A percentile compares a stretch with the other conserved stretches of the same genome.
These are phyloP conservation scores for Peronospora destructor DNA, from an alignment of 352 stramenopile genomes.

Conservation along the genomic window DNA sequence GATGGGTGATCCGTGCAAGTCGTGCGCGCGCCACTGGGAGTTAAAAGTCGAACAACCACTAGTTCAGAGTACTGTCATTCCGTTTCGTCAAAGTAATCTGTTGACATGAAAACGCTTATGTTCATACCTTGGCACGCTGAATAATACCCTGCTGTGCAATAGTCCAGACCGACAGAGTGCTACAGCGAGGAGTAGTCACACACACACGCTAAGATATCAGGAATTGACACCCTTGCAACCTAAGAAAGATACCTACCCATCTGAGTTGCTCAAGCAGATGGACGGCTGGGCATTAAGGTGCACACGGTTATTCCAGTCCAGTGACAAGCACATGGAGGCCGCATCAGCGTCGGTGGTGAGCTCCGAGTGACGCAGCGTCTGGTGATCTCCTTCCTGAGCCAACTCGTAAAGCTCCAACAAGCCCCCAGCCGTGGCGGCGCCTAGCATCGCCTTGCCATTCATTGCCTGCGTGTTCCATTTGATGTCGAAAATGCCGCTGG, in stretches of 20 bases:
- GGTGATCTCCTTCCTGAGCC: not conserved
- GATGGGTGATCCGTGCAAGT: conserved; percentile 70
- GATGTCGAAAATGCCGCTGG: conserved; percentile 78
- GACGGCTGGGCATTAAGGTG: conserved; percentile 35
- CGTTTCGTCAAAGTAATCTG: conserved; percentile 7
- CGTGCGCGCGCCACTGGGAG: conserved; percentile 60
- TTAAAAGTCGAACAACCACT: conserved; percentile 6
- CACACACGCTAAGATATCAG: not conserved
- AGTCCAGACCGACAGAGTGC: conserved; percentile 54
- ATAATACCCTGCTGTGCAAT: conserved; percentile 28
- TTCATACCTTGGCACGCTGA: conserved; percentile 36
- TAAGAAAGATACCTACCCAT: conserved; percentile 44
- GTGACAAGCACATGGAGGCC: conserved; percentile 69
- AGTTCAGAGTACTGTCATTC: conserved; percentile 7
- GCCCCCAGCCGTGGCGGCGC: conserved; percentile 51
- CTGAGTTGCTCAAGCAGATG: conserved; percentile 76
- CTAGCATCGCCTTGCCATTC: conserved; percentile 48
- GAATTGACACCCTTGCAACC: not conserved
- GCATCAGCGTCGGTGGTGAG: conserved; percentile 30
- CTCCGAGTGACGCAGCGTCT: conserved; percentile 31
- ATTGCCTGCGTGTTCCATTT: conserved; percentile 65
- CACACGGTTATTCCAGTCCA: conserved; percentile 82
- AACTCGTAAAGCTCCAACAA: conserved; percentile 64
- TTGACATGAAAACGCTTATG: conserved; percentile 1
- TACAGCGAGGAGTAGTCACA: conserved; percentile 10